phyloP scores from a whole-genome alignment of 331 rosid genomes.

The Rhamnella rubrinervis region DNA sequence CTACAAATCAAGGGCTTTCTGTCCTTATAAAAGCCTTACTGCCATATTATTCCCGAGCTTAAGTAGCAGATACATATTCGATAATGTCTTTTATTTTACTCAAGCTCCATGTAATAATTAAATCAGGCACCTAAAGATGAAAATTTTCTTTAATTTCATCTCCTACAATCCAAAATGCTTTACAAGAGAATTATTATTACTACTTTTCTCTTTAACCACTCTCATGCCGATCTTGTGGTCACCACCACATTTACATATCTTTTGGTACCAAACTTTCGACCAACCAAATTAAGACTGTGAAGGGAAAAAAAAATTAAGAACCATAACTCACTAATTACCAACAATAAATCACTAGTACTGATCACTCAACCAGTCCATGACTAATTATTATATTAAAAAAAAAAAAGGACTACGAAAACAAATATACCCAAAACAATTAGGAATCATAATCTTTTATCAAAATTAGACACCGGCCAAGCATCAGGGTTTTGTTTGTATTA shows the following conservation, averaged over 20 bases:
- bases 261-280: conserved; percentile 11
- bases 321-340: too few relatives aligned
- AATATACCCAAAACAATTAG: neutral
- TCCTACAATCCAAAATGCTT: neutral
- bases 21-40: neutral
- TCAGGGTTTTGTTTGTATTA: conserved; percentile 37
- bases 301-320: too few relatives aligned
- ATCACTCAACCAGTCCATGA: too few relatives aligned
- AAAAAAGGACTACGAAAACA: neutral
- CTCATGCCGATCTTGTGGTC: neutral
- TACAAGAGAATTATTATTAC: too few relatives aligned
- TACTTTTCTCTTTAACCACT: neutral
- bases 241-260: neutral
- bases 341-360: too few relatives aligned
- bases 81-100: neutral
- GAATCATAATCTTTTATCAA: conserved; percentile 20
- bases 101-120: neutral
- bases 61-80: neutral
- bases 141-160: neutral
- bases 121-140: too few relatives aligned
- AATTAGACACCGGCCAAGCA: conserved; percentile 59
- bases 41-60: neutral
- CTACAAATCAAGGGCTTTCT: neutral
- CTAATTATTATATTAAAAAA: too few relatives aligned
- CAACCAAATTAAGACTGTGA: conserved; percentile 6